These are phyloP conservation scores for Termitomyces heimii DNA, from an alignment of 768 basidiomycete genomes.

Conservation along the genomic window DNA sequence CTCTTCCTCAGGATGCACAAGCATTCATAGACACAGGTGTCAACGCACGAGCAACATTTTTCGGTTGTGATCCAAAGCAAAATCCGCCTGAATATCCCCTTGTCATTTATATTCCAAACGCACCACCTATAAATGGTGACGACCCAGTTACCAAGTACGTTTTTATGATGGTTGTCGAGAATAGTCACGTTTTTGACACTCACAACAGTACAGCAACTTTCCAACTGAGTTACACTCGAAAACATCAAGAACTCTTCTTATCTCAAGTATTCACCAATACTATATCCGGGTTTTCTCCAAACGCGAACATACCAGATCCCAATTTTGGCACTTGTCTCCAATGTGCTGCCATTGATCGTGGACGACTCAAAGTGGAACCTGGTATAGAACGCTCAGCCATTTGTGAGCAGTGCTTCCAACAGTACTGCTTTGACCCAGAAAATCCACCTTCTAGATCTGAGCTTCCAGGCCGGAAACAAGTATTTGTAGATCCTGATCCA, in stretches of 20 bases:
- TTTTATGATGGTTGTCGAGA: not conserved
- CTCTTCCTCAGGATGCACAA: slow-evolving; percentile 45
- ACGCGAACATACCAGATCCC: slow-evolving; percentile 55
- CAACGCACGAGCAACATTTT: slow-evolving; percentile 68
- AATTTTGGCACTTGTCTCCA: slow-evolving; percentile 62
- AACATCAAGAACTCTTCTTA: slow-evolving; percentile 51
- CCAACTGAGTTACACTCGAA: slow-evolving; percentile 50
- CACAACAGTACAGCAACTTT: slow-evolving; percentile 47
- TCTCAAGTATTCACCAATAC: slow-evolving; percentile 53
- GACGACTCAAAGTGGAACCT: slow-evolving; percentile 33
- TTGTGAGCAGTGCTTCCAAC: slow-evolving; percentile 41
- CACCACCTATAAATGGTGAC: slow-evolving; percentile 60
- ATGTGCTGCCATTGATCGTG: slow-evolving; percentile 55
- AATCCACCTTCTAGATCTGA: slow-evolving; percentile 34
- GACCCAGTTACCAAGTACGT: slow-evolving; percentile 61
- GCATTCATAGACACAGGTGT: slow-evolving; percentile 57
- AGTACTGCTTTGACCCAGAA: slow-evolving; percentile 48
- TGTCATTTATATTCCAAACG: slow-evolving; percentile 71
- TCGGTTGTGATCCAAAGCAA: slow-evolving; percentile 60
- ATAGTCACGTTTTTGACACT: slow-evolving; percentile 2
- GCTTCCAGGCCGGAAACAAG: slow-evolving; percentile 38
- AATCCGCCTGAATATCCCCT: slow-evolving; percentile 54
- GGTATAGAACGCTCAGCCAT: slow-evolving; percentile 31
- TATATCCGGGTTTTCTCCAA: slow-evolving; percentile 55
- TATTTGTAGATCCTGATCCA: slow-evolving; percentile 52